Conservation (phyloP, 2,329 filamentous ascomycete species). For the Ceratocystis colombiana region DNA sequence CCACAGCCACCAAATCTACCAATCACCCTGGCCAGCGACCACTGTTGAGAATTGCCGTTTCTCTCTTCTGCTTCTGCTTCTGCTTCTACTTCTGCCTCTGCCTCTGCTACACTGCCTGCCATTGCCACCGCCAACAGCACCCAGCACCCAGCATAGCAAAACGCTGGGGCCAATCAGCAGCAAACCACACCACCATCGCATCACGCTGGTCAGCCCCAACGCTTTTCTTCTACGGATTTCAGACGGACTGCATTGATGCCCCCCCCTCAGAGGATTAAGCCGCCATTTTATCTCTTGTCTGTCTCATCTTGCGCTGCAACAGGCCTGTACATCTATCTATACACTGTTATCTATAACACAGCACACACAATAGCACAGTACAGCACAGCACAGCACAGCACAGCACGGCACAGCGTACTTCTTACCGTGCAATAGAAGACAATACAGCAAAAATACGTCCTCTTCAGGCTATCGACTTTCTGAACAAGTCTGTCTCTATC, state of each 20-base stretch:
- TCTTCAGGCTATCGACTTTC: constrained; percentile 14
- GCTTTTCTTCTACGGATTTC: background rate
- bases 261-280: background rate
- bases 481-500: constrained; percentile 19
- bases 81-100: background rate
- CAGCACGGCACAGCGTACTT: too few species aligned
- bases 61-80: background rate
- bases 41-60: background rate
- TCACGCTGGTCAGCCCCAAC: background rate
- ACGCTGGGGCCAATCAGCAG: background rate
- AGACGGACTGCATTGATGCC: background rate
- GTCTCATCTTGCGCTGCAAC: background rate
- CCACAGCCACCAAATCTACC: background rate
- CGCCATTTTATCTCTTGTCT: background rate
- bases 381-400: too few species aligned
- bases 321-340: too few species aligned
- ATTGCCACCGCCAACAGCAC: background rate
- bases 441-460: background rate
- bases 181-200: constrained; percentile 11
- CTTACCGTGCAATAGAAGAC: background rate
- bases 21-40: background rate
- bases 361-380: too few species aligned
- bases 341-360: too few species aligned
- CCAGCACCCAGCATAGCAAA: background rate
- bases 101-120: background rate